phyloP scores from a whole-genome alignment of 805 yeast species.

The Lachancea lanzarotensis region DNA sequence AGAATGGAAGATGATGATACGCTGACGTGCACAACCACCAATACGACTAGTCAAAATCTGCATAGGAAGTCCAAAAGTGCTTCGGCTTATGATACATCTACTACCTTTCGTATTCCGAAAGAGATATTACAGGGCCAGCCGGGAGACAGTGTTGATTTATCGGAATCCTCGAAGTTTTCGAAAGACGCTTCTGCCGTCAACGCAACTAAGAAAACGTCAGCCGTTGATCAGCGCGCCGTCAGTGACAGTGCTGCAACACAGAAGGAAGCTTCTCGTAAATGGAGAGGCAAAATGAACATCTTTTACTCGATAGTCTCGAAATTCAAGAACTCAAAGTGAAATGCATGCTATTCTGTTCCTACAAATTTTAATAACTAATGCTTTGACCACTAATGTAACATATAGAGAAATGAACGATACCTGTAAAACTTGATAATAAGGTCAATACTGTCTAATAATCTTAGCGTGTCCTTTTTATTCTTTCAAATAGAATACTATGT shows the following conservation, averaged over 20 bases:
- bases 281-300: slow-evolving; percentile 4
- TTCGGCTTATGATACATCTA: slow-evolving; percentile 1
- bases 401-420: not conserved
- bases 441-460: not conserved
- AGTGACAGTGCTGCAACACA: slow-evolving; percentile 20
- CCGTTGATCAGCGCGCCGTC: slow-evolving; percentile 13
- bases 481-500: not conserved
- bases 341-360: not conserved
- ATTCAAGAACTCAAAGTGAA: slow-evolving; percentile 2
- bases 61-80: slow-evolving; percentile 5
- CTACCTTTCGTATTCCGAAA: slow-evolving; percentile 8
- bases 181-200: not conserved
- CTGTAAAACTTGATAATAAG: not conserved
- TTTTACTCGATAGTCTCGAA: slow-evolving; percentile 2
- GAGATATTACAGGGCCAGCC: slow-evolving; percentile 30
- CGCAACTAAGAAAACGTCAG: not conserved
- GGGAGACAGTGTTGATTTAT: slow-evolving; percentile 30
- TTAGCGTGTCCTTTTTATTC: not conserved
- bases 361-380: slow-evolving; percentile 4
- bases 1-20: slow-evolving; percentile 3
- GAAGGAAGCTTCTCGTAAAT: slow-evolving; percentile 9
- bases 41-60: not conserved
- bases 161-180: slow-evolving; percentile 4
- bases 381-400: slow-evolving; percentile 1
- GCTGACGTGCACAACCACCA: not conserved